Base-by-base conservation (phyloP, 1,284 basidiomycete species). In the Rhodotorula sp. region DNA sequence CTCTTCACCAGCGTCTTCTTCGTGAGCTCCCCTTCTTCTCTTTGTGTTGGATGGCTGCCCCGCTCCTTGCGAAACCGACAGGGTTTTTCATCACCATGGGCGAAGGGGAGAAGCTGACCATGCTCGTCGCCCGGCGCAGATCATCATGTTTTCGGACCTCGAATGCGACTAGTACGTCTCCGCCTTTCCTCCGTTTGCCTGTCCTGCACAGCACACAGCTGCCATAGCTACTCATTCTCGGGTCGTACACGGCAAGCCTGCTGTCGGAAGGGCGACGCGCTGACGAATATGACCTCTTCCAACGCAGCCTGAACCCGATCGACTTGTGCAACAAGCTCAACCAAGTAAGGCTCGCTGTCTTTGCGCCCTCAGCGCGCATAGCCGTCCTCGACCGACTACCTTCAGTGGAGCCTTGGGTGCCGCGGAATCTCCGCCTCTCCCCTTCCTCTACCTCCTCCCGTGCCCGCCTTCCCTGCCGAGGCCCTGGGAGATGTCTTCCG, bases 281-380 rank as follows among this genome's bases (percentile, higher is more conserved):
- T 34, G 34, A 34, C 34, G 30, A 11, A 22, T 20, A 1, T 31
- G 26, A n/a, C 77, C 76, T 40, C 76, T 67, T 76, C 59, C 76
- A 76, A 16, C 44, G n/a, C 85, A 99, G 98, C 84, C 96, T 99
- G 85, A 99, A 99, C 84, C 95, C 95, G 65, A 98, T 99, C 87
- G 95, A 99, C 82, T 88, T 99, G 50, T 99, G 96, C 84, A 98
- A 98, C 84, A 98, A 98, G 85, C 89, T 99, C 78, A 99, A 99
- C 82, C 92, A 95, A 83, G 95, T 96, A 44, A 44, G 40, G 40
- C 40, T 34, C 34, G 34, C 34, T 34, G 34, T 34, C 5, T 34
- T 34, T 34, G 34, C 34, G 34, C 34, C 34, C 34, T 34, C 34
- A 34, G 34, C 34, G 10, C 34, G 34, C 34, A 10, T 10, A 34